These are phyloP conservation scores for Penium margaritaceum DNA, from an alignment of 139 green algal species.

Conservation along the genomic window DNA sequence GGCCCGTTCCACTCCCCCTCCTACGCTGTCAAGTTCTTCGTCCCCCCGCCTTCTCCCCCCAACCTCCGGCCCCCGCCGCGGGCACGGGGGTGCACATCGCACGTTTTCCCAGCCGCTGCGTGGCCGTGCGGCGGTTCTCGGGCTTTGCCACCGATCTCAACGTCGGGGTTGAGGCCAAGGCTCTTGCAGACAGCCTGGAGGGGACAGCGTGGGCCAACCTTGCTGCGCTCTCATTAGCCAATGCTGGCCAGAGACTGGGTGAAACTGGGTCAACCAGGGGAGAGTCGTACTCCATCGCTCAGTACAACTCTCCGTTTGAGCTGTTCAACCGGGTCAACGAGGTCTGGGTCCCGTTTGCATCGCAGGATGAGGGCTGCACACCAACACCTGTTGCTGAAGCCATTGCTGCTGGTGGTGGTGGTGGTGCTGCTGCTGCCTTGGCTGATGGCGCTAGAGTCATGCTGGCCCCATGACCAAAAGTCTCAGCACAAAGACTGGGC, in stretches of 20 bases:
- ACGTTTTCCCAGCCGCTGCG: not conserved
- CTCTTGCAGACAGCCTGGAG: slow-evolving; percentile 23
- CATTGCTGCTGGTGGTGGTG: no score
- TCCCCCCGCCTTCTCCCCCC: slow-evolving; percentile 13
- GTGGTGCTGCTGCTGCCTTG: no score
- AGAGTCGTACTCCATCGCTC: slow-evolving; percentile 34
- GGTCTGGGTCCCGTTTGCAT: slow-evolving; percentile 39
- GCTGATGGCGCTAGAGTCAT: no score
- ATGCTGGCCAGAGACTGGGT: no score
- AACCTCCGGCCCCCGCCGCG: not conserved
- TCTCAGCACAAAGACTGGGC: no score
- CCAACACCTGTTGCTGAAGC: no score
- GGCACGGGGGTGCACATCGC: not conserved
- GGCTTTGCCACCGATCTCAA: slow-evolving; percentile 38
- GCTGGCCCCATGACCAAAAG: no score
- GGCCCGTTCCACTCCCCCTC: slow-evolving; percentile 37
- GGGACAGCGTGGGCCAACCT: slow-evolving; percentile 18
- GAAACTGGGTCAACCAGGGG: no score
- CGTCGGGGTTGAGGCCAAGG: slow-evolving; percentile 15
- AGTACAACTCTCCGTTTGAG: slow-evolving; percentile 44
- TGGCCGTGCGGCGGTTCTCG: slow-evolving; percentile 28
- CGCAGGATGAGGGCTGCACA: no score
- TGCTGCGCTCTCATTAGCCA: not conserved
- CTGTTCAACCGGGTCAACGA: slow-evolving; percentile 32
- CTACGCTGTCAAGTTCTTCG: slow-evolving; percentile 26